These are phyloP conservation scores for Hanseniaspora lachancei DNA, from an alignment of 805 yeast genomes.

Conservation along the genomic window DNA sequence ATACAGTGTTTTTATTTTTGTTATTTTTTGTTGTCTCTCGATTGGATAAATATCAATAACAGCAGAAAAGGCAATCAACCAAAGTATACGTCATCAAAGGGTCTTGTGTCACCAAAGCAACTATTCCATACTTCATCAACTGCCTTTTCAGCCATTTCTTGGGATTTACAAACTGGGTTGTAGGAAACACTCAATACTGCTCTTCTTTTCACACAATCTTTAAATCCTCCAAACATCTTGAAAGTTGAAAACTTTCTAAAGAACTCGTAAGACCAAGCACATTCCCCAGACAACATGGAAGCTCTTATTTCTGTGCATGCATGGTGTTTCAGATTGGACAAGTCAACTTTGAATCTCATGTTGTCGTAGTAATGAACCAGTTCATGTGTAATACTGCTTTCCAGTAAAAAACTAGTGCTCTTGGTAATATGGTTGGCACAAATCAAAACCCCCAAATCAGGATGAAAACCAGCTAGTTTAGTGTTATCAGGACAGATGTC, in stretches of 20 bases:
- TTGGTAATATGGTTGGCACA: conserved; percentile 67
- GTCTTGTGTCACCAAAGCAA: conserved; percentile 89
- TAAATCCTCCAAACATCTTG: conserved; percentile 69
- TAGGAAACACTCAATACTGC: conserved; percentile 75
- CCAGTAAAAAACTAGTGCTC: conserved; percentile 59
- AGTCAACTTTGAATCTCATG: conserved; percentile 73
- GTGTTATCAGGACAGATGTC: conserved; percentile 64
- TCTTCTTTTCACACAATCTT: conserved; percentile 77
- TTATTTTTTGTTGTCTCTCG: background rate
- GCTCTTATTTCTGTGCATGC: conserved; percentile 97
- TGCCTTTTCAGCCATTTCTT: conserved; percentile 60
- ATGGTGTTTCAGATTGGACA: conserved; percentile 76
- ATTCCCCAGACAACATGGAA: conserved; percentile 83
- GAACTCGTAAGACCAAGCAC: conserved; percentile 79
- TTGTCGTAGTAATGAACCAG: conserved; percentile 88
- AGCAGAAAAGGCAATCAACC: background rate
- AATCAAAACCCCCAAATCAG: conserved; percentile 69
- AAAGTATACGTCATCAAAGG: conserved; percentile 76
- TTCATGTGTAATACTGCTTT: conserved; percentile 87
- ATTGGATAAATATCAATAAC: no score
- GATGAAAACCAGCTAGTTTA: conserved; percentile 89
- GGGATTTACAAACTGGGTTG: conserved; percentile 67
- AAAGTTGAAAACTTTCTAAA: conserved; percentile 24
- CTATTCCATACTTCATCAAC: conserved; percentile 85
- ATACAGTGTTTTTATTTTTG: background rate